Evolutionary conservation across 2,329 filamentous ascomycete species (phyloP).

Genomic region (Penicillium freii): DNA sequence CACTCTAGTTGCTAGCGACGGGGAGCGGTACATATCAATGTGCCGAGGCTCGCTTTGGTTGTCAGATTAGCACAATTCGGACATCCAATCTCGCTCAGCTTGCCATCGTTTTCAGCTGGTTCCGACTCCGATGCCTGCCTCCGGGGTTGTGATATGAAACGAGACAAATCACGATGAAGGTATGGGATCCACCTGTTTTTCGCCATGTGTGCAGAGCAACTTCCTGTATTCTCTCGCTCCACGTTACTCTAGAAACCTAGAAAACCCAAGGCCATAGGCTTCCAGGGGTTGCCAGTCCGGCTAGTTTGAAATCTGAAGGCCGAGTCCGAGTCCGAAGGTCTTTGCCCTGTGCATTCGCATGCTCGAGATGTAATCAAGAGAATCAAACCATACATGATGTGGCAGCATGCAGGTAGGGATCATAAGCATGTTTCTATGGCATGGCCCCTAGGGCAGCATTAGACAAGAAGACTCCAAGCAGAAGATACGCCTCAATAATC

Average conservation of each 20-base stretch:
- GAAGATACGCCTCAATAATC: not conserved
- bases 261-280: not conserved
- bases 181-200: not conserved
- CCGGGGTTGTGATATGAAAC: not conserved
- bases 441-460: conserved; percentile 19
- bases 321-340: conserved; percentile 19
- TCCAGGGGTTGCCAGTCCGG: not conserved
- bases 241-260: not conserved
- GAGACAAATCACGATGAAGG: conserved; percentile 13
- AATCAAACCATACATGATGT: not conserved
- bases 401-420: not conserved
- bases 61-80: not conserved
- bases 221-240: not conserved
- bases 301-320: conserved; percentile 6
- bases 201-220: not conserved
- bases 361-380: not conserved
- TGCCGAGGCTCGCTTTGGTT: not conserved
- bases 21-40: conserved; percentile 13
- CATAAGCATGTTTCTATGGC: not conserved
- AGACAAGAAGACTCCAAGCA: conserved; percentile 7
- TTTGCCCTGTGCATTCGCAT: not conserved
- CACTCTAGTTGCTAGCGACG: conserved; percentile 1
- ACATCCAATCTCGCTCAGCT: conserved; percentile 7
- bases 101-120: conserved; percentile 9
- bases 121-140: conserved; percentile 13